A percentile compares a stretch with the other conserved stretches of the same genome.
These are phyloP conservation scores for Hippophae gyantsensis DNA, from an alignment of 306 rosid species.

Conservation along the genomic window DNA sequence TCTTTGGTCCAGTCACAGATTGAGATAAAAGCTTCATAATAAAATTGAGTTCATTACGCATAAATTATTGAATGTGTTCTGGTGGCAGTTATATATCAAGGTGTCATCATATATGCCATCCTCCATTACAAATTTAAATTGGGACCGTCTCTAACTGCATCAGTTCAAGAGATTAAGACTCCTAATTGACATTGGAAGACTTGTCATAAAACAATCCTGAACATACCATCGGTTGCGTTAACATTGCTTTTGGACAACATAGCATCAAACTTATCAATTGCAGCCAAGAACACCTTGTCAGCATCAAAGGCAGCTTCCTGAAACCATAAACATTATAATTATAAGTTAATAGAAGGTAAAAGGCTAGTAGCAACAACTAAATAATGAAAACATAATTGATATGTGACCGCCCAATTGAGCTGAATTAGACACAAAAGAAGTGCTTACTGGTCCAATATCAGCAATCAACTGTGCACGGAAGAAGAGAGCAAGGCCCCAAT, in stretches of 20 bases:
- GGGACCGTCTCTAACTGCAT: not conserved
- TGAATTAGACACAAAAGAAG: conserved; percentile 7
- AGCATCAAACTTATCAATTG: conserved; percentile 91
- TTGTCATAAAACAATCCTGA: conserved; percentile 5
- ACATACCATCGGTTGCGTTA: conserved; percentile 75
- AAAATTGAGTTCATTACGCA: not conserved
- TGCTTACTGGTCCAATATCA: conserved; percentile 85
- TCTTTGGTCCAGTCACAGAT: not conserved
- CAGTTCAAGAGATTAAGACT: not conserved
- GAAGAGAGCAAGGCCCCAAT: conserved; percentile 98
- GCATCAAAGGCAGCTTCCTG: conserved; percentile 91
- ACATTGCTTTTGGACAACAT: conserved; percentile 81
- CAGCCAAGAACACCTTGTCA: conserved; percentile 87
- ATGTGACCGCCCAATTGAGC: no score
- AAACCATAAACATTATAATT: conserved; percentile 17
- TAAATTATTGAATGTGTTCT: not conserved
- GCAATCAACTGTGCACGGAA: conserved; percentile 89
- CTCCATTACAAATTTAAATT: not conserved
- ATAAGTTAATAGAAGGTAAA: conserved; percentile 12
- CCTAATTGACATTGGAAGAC: not conserved
- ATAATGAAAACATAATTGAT: no score
- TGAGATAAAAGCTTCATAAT: not conserved
- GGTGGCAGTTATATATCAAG: not conserved
- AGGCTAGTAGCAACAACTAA: not conserved
- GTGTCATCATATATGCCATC: not conserved